Base-by-base conservation (phyloP, 2,329 filamentous ascomycete species). In the Sarocladium kiliense region DNA sequence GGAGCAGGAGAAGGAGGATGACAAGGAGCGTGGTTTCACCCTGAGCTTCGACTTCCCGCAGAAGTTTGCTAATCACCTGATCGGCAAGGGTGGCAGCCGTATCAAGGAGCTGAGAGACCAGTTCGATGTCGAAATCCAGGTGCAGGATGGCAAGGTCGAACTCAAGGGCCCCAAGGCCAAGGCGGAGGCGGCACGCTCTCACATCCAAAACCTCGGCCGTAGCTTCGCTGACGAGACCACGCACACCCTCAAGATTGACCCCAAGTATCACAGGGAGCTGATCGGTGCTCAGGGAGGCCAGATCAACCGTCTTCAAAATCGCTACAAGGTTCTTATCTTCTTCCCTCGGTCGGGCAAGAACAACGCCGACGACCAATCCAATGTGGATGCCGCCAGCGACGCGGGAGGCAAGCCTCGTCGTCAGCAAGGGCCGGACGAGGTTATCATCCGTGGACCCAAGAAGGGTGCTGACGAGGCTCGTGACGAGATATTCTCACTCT, bases 111-210 rank as follows among this genome's bases (percentile, higher is more conserved):
- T 88, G 36, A 79, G 83, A 47, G 85, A 87, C 59, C 81, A 81
- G 59, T 87, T 86, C 57, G 83, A 87, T 57, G 85, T 87, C 4
- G 84, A 87, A 57, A 87, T 99, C 59, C 91, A 97, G 72, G 87
- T 97, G 37, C 86, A 95, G 62, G 90, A 97, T 64, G 94, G 94
- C 61, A 92, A 92, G 73, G 91, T 97, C 51, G 91, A 96, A 71
- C 84, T 99, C 63, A 97, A 95, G 77, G 94, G 95, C 25, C 93
- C 94, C 51, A 90, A 95, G 74, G 90, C 91, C 53, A 97, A 97
- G 79, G 91, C 92, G 1, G 91, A 96, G 69, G 84, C 85, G 51
- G 91, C 90, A 60, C 94, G 89, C 71, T 76, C 85, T 37, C 86
- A 96, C 66, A 97, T 99, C 62, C 77, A 86, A 59, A 81, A 85